Percentiles rank a stretch among this genome's conserved stretches.
phyloP scores from a whole-genome alignment of 352 stramenopile genomes.

The Elongisporangium prolatum region DNA sequence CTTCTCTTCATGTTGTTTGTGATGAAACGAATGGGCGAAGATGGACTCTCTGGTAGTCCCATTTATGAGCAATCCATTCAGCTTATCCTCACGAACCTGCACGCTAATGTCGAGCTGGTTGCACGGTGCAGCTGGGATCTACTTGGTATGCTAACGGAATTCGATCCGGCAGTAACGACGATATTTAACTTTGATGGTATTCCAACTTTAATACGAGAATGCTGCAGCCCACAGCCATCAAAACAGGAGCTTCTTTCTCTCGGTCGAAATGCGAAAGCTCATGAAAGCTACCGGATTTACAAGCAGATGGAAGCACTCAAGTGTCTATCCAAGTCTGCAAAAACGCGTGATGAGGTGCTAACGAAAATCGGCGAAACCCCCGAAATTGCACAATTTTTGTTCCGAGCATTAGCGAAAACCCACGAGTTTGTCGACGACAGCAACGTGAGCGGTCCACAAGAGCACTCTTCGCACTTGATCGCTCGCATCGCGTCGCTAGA shows the following conservation, averaged over 20 bases:
- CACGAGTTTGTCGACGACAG: background rate
- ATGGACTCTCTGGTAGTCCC: conserved; percentile 31
- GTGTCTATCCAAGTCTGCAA: conserved; percentile 48
- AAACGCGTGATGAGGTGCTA: conserved; percentile 59
- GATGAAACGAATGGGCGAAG: conserved; percentile 52
- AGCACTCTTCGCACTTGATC: conserved; percentile 58
- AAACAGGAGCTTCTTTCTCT: background rate
- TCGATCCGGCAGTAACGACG: conserved; percentile 48
- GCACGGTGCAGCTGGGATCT: conserved; percentile 50
- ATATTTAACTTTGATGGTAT: conserved; percentile 67
- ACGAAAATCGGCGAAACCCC: conserved; percentile 51
- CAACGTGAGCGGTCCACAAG: conserved; percentile 24
- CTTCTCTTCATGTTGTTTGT: conserved; percentile 46
- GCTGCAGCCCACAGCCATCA: conserved; percentile 6
- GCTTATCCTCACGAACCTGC: conserved; percentile 41
- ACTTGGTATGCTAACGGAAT: conserved; percentile 40
- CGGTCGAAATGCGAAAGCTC: background rate
- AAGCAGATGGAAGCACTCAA: conserved; percentile 55
- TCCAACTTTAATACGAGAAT: conserved; percentile 47
- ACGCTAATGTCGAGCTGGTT: conserved; percentile 22
- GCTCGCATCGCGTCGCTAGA: conserved; percentile 47
- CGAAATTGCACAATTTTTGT: conserved; percentile 38
- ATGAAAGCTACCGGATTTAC: conserved; percentile 10
- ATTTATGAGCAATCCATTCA: conserved; percentile 59
- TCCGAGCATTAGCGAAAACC: conserved; percentile 24